Conservation (phyloP, 1,139 yeast genomes). For the Hansenula sp. region DNA sequence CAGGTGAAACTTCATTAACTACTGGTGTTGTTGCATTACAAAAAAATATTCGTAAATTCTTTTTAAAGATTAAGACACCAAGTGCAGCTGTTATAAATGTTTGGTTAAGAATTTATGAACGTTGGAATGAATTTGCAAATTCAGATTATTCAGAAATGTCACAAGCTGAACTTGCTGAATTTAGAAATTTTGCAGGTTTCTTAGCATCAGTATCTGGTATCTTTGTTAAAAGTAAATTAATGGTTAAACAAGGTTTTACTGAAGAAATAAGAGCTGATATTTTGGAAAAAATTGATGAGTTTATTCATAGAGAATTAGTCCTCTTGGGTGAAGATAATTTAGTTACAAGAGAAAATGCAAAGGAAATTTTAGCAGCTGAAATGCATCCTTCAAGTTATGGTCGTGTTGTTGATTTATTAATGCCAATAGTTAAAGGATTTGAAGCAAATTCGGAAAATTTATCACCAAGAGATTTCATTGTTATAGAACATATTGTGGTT, state of each 20-base stretch:
- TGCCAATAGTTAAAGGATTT: constrained; percentile 22
- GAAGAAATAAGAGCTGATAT: constrained; percentile 30
- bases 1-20: constrained; percentile 56
- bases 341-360: constrained; percentile 45
- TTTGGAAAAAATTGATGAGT: constrained; percentile 44
- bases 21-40: constrained; percentile 78
- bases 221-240: constrained; percentile 34
- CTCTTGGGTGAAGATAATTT: constrained; percentile 47
- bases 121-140: constrained; percentile 39
- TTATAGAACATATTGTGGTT: constrained; percentile 37
- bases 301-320: constrained; percentile 36
- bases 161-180: constrained; percentile 31
- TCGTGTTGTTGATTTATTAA: constrained; percentile 29
- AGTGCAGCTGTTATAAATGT: constrained; percentile 56
- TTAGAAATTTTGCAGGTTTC: constrained; percentile 60
- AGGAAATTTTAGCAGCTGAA: constrained; percentile 42
- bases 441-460: constrained; percentile 13
- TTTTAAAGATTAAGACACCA: constrained; percentile 53
- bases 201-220: constrained; percentile 57
- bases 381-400: constrained; percentile 38
- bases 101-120: constrained; percentile 55
- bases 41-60: constrained; percentile 53
- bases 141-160: constrained; percentile 23
- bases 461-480: constrained; percentile 26
- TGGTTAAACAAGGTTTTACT: constrained; percentile 25